A percentile compares a stretch with the other conserved stretches of the same genome.
Conservation (phyloP, 202 grass and related monocot species). For the Brachypodium distachyon region DNA sequence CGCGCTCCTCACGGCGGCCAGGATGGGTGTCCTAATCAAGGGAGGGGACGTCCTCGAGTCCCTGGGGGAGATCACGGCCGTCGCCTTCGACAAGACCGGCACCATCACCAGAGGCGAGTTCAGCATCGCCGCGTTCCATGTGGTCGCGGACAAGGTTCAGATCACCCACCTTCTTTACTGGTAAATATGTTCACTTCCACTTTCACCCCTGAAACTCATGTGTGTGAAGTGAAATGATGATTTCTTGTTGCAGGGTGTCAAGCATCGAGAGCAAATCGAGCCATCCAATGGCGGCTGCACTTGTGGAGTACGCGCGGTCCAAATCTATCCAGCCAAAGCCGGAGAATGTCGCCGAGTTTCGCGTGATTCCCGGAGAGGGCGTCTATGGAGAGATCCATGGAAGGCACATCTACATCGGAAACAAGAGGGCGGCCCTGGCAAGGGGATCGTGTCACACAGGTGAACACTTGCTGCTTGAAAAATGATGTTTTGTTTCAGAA, state of each 20-base stretch:
- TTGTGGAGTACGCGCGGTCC: conserved; percentile 45
- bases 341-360: conserved; percentile 48
- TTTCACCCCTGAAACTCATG: not conserved
- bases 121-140: conserved; percentile 34
- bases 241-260: conserved; percentile 49
- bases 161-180: conserved; percentile 51
- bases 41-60: conserved; percentile 67
- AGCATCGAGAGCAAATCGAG: conserved; percentile 92
- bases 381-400: conserved; percentile 58
- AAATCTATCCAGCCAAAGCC: conserved; percentile 50
- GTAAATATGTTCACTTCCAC: conserved; percentile 11
- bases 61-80: conserved; percentile 34
- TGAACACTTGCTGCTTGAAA: not conserved
- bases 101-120: conserved; percentile 74
- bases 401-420: conserved; percentile 52
- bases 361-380: conserved; percentile 59
- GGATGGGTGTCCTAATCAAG: conserved; percentile 63
- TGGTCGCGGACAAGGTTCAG: conserved; percentile 20
- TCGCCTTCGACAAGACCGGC: conserved; percentile 77
- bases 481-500: not conserved
- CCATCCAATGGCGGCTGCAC: conserved; percentile 82
- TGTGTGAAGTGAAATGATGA: not conserved
- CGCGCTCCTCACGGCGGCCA: conserved; percentile 53
- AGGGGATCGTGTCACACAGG: conserved; percentile 33
- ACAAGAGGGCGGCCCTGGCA: conserved; percentile 41